Evolutionary conservation across 495 filamentous ascomycete species (phyloP).

Genomic region (Articulospora tetracladia): DNA sequence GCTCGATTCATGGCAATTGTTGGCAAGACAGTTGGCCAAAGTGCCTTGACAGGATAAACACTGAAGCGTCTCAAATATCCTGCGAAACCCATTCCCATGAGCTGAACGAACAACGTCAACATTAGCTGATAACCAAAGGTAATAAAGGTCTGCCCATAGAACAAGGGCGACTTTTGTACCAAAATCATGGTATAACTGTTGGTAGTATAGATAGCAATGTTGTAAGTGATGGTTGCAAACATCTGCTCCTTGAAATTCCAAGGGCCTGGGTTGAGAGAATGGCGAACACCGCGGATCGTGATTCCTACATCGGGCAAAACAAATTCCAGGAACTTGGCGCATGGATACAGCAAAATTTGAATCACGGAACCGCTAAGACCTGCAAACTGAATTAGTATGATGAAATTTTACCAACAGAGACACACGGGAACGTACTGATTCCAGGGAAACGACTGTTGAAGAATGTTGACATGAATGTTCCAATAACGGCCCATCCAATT

Average conservation of each 20-base stretch:
- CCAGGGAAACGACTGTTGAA: constrained; percentile 37
- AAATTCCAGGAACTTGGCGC: constrained; percentile 30
- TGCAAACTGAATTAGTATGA: not conserved
- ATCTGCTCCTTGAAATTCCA: constrained; percentile 80
- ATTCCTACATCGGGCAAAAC: constrained; percentile 44
- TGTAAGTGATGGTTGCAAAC: constrained; percentile 68
- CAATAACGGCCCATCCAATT: constrained; percentile 34
- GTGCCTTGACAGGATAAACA: constrained; percentile 67
- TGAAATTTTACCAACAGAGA: not conserved
- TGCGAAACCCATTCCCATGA: constrained; percentile 69
- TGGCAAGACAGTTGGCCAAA: constrained; percentile 66
- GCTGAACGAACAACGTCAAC: constrained; percentile 63
- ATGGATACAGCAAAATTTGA: constrained; percentile 37
- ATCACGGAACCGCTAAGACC: constrained; percentile 32
- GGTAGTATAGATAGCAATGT: constrained; percentile 19
- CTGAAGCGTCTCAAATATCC: constrained; percentile 62
- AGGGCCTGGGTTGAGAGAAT: constrained; percentile 62
- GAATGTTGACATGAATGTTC: constrained; percentile 34
- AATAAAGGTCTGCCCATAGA: constrained; percentile 61
- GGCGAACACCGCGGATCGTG: constrained; percentile 49
- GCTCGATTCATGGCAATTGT: constrained; percentile 63
- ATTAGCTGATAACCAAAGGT: constrained; percentile 66
- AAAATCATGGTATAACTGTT: constrained; percentile 13
- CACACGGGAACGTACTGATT: constrained; percentile 20
- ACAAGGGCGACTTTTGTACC: constrained; percentile 37